Evolutionary conservation across 768 basidiomycete species (phyloP).

Genomic region (Pulveroboletus sp.): DNA sequence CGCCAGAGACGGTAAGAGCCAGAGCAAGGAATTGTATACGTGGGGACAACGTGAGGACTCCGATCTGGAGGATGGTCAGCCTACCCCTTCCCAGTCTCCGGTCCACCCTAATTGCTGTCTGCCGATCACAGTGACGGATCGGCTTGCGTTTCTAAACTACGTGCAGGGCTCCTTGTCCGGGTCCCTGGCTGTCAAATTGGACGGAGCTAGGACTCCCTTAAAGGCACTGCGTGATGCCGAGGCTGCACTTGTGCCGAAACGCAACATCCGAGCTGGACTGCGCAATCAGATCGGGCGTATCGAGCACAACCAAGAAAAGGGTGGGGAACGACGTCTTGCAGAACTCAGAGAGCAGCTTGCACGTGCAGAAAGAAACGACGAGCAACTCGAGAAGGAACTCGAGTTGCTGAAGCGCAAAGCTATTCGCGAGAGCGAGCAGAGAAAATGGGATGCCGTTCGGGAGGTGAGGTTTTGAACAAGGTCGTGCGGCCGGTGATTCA

Average conservation of each 20-base stretch:
- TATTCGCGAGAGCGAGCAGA: conserved; percentile 65
- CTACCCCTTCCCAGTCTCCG: neutral
- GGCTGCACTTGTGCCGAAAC: conserved; percentile 52
- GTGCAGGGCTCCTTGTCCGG: conserved; percentile 64
- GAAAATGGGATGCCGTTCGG: conserved; percentile 77
- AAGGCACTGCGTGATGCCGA: conserved; percentile 76
- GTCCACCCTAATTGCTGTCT: too few relatives aligned
- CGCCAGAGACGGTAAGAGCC: conserved; percentile 60
- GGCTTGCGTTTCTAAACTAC: conserved; percentile 78
- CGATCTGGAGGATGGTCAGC: conserved; percentile 73
- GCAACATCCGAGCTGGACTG: conserved; percentile 54
- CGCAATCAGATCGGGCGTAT: conserved; percentile 59
- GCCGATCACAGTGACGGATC: conserved; percentile 66
- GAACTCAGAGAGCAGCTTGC: conserved; percentile 70
- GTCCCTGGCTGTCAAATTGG: conserved; percentile 57
- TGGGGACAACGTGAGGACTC: conserved; percentile 73
- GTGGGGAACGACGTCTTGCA: conserved; percentile 59
- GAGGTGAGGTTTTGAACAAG: conserved; percentile 47
- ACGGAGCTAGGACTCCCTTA: conserved; percentile 59
- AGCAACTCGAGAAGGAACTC: conserved; percentile 63
- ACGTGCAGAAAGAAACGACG: conserved; percentile 61
- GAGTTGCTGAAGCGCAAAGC: conserved; percentile 73
- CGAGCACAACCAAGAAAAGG: conserved; percentile 63
- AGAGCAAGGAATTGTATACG: conserved; percentile 81
- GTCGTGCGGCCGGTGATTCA: neutral